phyloP scores from a whole-genome alignment of 1,284 basidiomycete species.

The Rhodotorula glutinis region DNA sequence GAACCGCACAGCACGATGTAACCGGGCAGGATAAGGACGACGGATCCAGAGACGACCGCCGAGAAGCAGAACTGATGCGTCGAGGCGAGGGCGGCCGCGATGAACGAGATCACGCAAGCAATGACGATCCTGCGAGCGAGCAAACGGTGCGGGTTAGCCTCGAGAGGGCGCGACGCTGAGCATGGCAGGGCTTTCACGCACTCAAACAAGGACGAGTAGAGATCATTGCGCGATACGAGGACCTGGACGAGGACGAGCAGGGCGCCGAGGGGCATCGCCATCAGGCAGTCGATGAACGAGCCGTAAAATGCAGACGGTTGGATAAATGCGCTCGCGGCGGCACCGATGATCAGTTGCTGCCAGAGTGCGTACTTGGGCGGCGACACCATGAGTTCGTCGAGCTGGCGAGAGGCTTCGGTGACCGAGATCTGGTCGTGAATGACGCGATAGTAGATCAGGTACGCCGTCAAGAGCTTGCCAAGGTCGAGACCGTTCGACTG shows the following conservation, averaged over 20 bases:
- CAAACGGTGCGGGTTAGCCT: background rate
- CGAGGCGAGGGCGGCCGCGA: slow-evolving; percentile 72
- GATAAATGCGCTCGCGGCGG: slow-evolving; percentile 76
- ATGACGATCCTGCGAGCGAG: slow-evolving; percentile 62
- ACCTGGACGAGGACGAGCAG: slow-evolving; percentile 73
- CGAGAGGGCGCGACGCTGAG: too few species aligned
- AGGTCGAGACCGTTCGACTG: slow-evolving; percentile 72
- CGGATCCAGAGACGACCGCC: slow-evolving; percentile 74
- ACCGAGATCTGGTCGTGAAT: slow-evolving; percentile 65
- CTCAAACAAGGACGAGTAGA: slow-evolving; percentile 85
- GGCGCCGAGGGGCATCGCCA: slow-evolving; percentile 73
- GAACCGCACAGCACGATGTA: slow-evolving; percentile 77
- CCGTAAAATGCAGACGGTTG: slow-evolving; percentile 59
- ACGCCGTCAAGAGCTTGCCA: slow-evolving; percentile 71
- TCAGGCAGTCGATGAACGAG: slow-evolving; percentile 73
- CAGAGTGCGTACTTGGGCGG: slow-evolving; percentile 57
- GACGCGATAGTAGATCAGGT: slow-evolving; percentile 75
- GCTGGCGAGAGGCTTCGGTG: slow-evolving; percentile 67
- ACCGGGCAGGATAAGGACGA: slow-evolving; percentile 82
- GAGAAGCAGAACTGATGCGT: slow-evolving; percentile 76
- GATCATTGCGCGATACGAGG: slow-evolving; percentile 63
- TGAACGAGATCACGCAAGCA: slow-evolving; percentile 70
- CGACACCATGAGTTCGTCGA: slow-evolving; percentile 70
- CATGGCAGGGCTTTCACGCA: too few species aligned
- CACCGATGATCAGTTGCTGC: slow-evolving; percentile 72